A percentile compares a stretch with the other conserved stretches of the same genome.
Evolutionary conservation across 208 protist genomes (phyloP).

Genomic region (Trypanosoma scelopori): DNA sequence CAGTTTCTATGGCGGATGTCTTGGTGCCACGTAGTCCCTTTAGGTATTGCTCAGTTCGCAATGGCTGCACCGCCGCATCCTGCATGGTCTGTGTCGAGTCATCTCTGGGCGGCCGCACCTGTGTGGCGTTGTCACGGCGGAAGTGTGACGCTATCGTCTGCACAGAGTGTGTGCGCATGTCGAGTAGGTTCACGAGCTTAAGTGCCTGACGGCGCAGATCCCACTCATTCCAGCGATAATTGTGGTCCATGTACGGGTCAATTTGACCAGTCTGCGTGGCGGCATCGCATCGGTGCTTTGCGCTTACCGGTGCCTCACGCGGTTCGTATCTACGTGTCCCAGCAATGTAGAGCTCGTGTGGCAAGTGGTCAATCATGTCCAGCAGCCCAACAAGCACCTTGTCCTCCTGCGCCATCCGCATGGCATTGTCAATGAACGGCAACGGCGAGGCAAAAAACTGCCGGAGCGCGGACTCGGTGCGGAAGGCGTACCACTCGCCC

Average conservation of each 20-base stretch:
- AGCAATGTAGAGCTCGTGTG: slow-evolving; percentile 78
- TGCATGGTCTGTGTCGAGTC: slow-evolving; percentile 78
- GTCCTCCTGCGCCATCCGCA: slow-evolving; percentile 1
- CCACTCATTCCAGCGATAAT: slow-evolving; percentile 95
- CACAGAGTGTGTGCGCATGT: slow-evolving; percentile 83
- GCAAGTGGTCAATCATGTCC: slow-evolving; percentile 48
- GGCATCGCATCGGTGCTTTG: slow-evolving; percentile 23
- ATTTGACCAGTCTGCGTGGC: slow-evolving; percentile 88
- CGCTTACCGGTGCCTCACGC: slow-evolving; percentile 1
- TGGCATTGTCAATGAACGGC: slow-evolving; percentile 29
- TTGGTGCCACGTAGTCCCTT: slow-evolving; percentile 86
- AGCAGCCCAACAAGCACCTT: slow-evolving; percentile 41
- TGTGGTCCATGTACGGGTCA: slow-evolving; percentile 81
- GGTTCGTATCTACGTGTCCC: slow-evolving; percentile 61
- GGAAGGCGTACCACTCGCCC: slow-evolving; percentile 46
- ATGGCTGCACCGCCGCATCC: slow-evolving; percentile 80
- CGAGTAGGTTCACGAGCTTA: slow-evolving; percentile 87
- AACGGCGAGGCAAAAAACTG: slow-evolving; percentile 54
- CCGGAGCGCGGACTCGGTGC: slow-evolving; percentile 52
- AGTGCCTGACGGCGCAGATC: slow-evolving; percentile 88
- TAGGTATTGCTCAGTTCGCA: slow-evolving; percentile 83
- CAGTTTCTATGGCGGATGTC: slow-evolving; percentile 75
- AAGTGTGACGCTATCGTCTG: slow-evolving; percentile 89
- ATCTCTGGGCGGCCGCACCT: slow-evolving; percentile 68
- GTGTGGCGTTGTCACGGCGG: slow-evolving; percentile 76